These are phyloP conservation scores for Chrysanthemum makinoi DNA, from an alignment of 129 eudicot genomes.

Conservation along the genomic window DNA sequence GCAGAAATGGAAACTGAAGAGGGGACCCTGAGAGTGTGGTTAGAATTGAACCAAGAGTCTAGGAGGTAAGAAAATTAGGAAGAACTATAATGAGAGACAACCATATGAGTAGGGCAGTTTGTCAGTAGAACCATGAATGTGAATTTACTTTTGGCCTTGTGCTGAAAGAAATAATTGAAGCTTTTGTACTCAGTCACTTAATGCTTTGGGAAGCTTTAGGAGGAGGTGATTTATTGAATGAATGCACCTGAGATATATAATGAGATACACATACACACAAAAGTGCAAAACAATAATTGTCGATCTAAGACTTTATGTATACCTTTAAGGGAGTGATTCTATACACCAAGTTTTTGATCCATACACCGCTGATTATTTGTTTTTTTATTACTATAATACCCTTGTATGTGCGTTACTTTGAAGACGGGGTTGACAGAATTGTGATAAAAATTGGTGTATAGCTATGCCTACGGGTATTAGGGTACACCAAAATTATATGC, in stretches of 20 bases:
- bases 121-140: constrained; percentile 37
- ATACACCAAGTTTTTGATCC: too few relatives aligned
- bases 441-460: too few relatives aligned
- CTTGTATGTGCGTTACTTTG: too few relatives aligned
- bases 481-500: too few relatives aligned
- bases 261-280: not conserved
- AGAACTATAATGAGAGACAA: constrained; percentile 34
- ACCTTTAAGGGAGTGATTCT: not conserved
- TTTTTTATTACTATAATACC: too few relatives aligned
- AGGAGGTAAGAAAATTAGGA: constrained; percentile 21
- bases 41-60: constrained; percentile 24
- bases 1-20: constrained; percentile 33
- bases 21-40: constrained; percentile 28
- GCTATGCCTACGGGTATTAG: too few relatives aligned
- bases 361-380: too few relatives aligned
- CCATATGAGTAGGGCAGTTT: constrained; percentile 29
- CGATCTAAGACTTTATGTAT: too few relatives aligned
- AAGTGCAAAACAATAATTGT: not conserved
- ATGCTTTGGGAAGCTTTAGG: constrained; percentile 31
- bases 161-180: constrained; percentile 32
- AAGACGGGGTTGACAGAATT: too few relatives aligned
- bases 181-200: constrained; percentile 18
- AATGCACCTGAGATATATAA: constrained; percentile 19
- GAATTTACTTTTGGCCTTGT: constrained; percentile 31
- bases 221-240: constrained; percentile 22